Conservation (phyloP, 257 asterid species). For the Thymus quinquecostatus region DNA sequence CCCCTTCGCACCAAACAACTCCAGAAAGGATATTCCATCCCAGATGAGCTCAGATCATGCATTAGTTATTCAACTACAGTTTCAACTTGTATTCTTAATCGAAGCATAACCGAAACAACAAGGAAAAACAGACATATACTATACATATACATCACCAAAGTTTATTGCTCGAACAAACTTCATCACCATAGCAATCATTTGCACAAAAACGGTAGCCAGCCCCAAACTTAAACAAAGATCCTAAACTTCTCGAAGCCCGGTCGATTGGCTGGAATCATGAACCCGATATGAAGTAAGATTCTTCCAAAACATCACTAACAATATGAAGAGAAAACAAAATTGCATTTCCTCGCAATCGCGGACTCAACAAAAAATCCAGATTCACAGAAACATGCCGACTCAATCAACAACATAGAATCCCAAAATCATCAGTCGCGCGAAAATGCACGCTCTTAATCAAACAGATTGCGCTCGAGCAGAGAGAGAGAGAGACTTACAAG, state of each 20-base stretch:
- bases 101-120: not conserved
- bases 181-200: slow-evolving; percentile 7
- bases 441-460: not conserved
- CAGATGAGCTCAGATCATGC: not conserved
- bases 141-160: not conserved
- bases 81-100: not conserved
- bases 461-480: not conserved
- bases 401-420: not conserved
- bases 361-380: not conserved
- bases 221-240: not conserved
- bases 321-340: not conserved
- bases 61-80: slow-evolving; percentile 1
- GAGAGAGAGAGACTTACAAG: slow-evolving; percentile 36
- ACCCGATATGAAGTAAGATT: not conserved
- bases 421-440: not conserved
- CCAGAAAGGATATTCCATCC: not conserved
- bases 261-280: not conserved
- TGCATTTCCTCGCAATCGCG: slow-evolving; percentile 14
- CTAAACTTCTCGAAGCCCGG: not conserved
- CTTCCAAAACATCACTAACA: slow-evolving; percentile 17
- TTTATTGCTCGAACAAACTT: slow-evolving; percentile 6
- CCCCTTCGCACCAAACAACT: not conserved
- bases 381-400: not conserved
- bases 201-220: not conserved
- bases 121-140: not conserved